phyloP scores from a whole-genome alignment of 768 basidiomycete genomes.

The Tephrocybe sp. region DNA sequence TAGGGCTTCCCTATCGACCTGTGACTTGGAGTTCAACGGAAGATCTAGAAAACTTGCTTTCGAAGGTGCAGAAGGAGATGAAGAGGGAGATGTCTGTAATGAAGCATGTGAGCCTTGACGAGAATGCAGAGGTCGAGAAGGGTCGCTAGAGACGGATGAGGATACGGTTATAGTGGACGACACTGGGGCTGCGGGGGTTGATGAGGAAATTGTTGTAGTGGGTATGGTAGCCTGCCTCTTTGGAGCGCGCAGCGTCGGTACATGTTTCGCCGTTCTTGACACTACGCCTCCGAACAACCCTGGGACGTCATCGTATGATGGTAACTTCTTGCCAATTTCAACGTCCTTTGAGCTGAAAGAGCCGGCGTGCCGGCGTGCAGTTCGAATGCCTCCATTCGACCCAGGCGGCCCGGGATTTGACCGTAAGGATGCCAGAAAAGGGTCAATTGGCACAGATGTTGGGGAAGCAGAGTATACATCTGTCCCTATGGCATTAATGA shows the following conservation, averaged over 20 bases:
- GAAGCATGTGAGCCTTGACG: conserved; percentile 43
- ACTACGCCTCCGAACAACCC: conserved; percentile 34
- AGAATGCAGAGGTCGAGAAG: conserved; percentile 28
- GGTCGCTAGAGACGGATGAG: conserved; percentile 16
- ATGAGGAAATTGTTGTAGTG: conserved; percentile 25
- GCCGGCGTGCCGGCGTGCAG: conserved; percentile 83
- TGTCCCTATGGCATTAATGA: neutral
- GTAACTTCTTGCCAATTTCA: conserved; percentile 79
- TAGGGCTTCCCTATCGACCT: conserved; percentile 78
- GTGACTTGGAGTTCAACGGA: conserved; percentile 53
- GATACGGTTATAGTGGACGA: conserved; percentile 24
- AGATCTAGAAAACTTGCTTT: conserved; percentile 44
- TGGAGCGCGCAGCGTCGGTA: conserved; percentile 46
- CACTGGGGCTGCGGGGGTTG: conserved; percentile 36
- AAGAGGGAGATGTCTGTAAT: conserved; percentile 31
- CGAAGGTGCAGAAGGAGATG: conserved; percentile 37
- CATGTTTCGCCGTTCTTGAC: conserved; percentile 33
- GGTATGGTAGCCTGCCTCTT: conserved; percentile 48
- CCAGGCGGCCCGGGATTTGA: conserved; percentile 13
- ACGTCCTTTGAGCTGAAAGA: conserved; percentile 94
- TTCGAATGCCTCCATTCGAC: conserved; percentile 43
- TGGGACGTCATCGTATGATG: conserved; percentile 57
- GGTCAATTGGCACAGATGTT: conserved; percentile 13
- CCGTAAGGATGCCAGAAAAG: conserved; percentile 16
- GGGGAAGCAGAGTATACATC: conserved; percentile 3